These are phyloP conservation scores for Apiospora kogelbergensis DNA, from an alignment of 2,329 filamentous ascomycete species.

Conservation along the genomic window DNA sequence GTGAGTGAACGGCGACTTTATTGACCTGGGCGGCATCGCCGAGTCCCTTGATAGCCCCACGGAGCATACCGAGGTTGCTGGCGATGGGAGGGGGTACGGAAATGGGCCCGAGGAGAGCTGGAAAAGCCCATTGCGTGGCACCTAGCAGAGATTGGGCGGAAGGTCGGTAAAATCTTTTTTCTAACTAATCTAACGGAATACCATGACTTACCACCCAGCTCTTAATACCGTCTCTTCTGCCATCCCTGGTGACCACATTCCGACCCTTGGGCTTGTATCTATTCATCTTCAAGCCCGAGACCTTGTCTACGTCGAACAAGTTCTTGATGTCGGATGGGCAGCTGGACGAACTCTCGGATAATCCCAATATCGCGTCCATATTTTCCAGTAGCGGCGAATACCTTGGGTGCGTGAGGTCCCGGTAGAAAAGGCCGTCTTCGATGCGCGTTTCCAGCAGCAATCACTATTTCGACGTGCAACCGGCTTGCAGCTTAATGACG, in stretches of 20 bases:
- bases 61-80: background rate
- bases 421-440: slow-evolving; percentile 9
- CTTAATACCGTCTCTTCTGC: slow-evolving; percentile 2
- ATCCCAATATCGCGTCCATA: background rate
- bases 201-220: slow-evolving; percentile 10
- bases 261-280: slow-evolving; percentile 11
- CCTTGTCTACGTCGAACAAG: slow-evolving; percentile 8
- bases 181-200: background rate
- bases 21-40: background rate
- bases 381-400: background rate
- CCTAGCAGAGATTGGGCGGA: background rate
- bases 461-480: background rate
- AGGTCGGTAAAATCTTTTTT: background rate
- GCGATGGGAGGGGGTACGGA: background rate
- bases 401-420: slow-evolving; percentile 5
- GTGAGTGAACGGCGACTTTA: background rate
- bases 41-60: background rate
- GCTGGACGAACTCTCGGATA: background rate
- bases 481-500: background rate
- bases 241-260: slow-evolving; percentile 1
- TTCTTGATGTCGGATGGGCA: background rate
- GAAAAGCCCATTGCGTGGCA: slow-evolving; percentile 7
- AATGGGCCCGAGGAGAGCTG: background rate
- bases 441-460: background rate
- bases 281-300: slow-evolving; percentile 9